phyloP scores from a whole-genome alignment of 106 monocot genomes.

The Triglochin maritima region DNA sequence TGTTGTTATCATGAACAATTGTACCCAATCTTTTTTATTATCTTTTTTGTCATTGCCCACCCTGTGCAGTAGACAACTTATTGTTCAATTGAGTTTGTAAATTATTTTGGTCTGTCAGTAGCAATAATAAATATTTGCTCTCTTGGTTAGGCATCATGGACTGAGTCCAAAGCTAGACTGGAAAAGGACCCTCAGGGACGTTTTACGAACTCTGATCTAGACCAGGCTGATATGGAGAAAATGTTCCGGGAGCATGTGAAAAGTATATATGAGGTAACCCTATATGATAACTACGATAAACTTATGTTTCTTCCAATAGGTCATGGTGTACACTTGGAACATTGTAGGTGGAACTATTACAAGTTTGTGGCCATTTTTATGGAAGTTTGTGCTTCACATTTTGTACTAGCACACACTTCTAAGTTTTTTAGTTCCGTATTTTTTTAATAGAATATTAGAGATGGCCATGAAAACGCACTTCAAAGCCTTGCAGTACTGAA shows the following conservation, averaged over 20 bases:
- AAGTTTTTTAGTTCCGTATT: no score
- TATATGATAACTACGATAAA: background rate
- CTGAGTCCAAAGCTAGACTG: conserved; percentile 73
- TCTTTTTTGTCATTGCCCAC: background rate
- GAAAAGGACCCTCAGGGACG: conserved; percentile 97
- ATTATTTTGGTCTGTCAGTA: background rate
- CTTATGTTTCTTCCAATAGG: no score
- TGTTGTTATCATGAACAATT: background rate
- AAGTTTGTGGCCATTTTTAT: no score
- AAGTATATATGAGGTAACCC: conserved; percentile 68
- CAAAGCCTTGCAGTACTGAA: no score
- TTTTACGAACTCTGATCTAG: conserved; percentile 65
- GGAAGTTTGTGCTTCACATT: no score
- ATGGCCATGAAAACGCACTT: no score
- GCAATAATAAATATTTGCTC: background rate
- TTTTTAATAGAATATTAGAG: no score
- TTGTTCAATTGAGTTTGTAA: background rate
- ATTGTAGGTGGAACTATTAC: no score
- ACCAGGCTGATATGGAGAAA: conserved; percentile 55
- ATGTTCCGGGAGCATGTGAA: conserved; percentile 89
- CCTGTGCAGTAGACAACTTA: background rate
- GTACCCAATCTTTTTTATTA: background rate
- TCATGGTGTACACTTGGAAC: no score
- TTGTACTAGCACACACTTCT: no score
- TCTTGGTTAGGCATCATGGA: conserved; percentile 73